Base-by-base conservation (phyloP, 306 rosid genomes). In the Benincasa hispida region DNA sequence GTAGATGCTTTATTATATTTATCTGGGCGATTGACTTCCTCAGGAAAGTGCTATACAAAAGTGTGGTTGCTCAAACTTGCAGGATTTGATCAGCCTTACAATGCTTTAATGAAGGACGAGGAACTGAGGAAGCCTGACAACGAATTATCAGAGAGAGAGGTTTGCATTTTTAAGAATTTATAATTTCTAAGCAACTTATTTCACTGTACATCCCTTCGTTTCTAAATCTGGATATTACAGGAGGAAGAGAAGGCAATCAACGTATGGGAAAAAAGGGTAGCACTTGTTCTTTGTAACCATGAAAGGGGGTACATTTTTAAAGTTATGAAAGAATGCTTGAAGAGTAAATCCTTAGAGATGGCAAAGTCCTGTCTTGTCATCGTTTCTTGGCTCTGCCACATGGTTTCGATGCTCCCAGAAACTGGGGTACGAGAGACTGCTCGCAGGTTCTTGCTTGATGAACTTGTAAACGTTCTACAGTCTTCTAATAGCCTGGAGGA, bases 31-130 rank as follows among this genome's bases (percentile, higher is more conserved):
- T 50, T 90, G 15, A 91, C 94, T 37, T 81, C 88, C 68, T 81
- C 97, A 2, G 97, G 98, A 50, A 86, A 87, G 75, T 83, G 92
- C 50, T 90, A 84, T 54, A 84, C 88, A 12, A 90, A 89, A 86
- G 97, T 93, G 56, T 90, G 91, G 94, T 81, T 94, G 76, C 97
- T 94, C 75, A 90, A 84, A 89, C 83, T 74, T 82, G 97, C 97
- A 25, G 98, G 97, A 63, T 88, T 90, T 84, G 94, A 85, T 81
- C 91, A 91, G 61, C 91, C 94, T 68, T 90, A 87, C 87, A 82
- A 86, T 76, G 84, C 90, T 81, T 76, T 91, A 65, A 79, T 87
- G 91, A 90, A 90, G 80, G 88, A 83, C 18, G 93, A 87, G 45
- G 87, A 65, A 79, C 76, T 75, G 75, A 88, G 85, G 77, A 85